Conservation (phyloP, 2,329 filamentous ascomycete species). For the Herpotrichia juniperi region DNA sequence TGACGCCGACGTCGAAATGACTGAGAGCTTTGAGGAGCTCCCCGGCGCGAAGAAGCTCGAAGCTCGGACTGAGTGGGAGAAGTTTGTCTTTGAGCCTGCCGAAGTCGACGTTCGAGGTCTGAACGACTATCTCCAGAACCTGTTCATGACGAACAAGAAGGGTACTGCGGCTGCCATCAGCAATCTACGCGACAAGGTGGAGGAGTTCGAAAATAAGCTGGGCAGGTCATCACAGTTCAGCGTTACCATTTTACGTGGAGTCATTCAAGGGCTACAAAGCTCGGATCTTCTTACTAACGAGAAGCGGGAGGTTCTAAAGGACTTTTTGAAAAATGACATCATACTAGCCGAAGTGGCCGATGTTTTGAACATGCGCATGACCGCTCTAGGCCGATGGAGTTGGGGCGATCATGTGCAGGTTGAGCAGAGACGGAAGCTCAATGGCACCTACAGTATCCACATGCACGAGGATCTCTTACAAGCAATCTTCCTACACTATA, state of each 20-base stretch:
- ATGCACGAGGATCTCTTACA: constrained; percentile 40
- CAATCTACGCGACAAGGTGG: constrained; percentile 22
- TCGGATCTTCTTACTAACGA: constrained; percentile 53
- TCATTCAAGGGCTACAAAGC: constrained; percentile 51
- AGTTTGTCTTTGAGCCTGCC: constrained; percentile 36
- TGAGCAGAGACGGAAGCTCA: constrained; percentile 36
- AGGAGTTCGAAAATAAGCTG: constrained; percentile 28
- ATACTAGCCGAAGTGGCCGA: constrained; percentile 39
- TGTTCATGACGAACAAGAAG: constrained; percentile 31
- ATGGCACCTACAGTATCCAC: constrained; percentile 33
- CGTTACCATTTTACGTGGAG: constrained; percentile 42
- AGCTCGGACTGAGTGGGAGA: constrained; percentile 37
- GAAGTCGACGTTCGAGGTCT: constrained; percentile 26
- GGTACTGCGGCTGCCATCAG: constrained; percentile 19
- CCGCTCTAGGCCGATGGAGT: constrained; percentile 31
- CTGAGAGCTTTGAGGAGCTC: constrained; percentile 38
- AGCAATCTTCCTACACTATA: constrained; percentile 40
- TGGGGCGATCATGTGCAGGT: constrained; percentile 37
- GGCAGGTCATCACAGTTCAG: constrained; percentile 38
- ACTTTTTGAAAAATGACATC: constrained; percentile 38
- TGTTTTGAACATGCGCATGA: constrained; percentile 39
- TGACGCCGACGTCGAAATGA: constrained; percentile 31
- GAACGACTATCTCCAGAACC: constrained; percentile 26
- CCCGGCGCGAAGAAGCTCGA: constrained; percentile 37
- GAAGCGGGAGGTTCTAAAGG: constrained; percentile 41